Evolutionary conservation across 2,329 filamentous ascomycete species (phyloP), one percentile per base, ranked within the genome.

Genomic region (Magnaporthales sp.): DNA sequence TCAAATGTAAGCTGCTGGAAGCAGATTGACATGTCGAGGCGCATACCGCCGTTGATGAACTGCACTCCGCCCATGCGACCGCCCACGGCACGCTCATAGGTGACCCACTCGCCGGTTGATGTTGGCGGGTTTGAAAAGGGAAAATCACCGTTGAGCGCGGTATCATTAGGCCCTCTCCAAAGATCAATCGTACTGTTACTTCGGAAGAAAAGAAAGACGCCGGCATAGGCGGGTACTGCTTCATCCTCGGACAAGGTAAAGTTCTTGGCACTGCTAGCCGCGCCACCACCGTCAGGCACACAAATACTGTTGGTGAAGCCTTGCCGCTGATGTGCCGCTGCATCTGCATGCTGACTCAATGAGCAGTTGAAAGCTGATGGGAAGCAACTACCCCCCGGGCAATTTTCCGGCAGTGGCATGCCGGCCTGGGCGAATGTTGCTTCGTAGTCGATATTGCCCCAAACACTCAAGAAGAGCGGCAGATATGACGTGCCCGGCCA

Each of bases 291-390:
- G 51, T 69, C 64, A 3, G 69, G 68, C 13, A 70, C 29, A 61
- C 70, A 71, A 26, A 68, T 63, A 26, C 66, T 67, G 9, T 64
- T 69, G 29, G 63, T 63, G 60, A 67, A 67, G 32, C 66, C 66
- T 60, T 67, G 63, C 13, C 63, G 31, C 24, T 64, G 54, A 24
- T 32, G 54, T 6, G 66, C 60, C 13, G 13, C 15, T 6, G 15
- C 22, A 9, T 62, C 56, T 15, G 58, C 29, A 6, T 66, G 64
- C 60, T 67, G 66, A 8, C 68, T 64, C 46, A 71, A 56, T 15
- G 69, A 67, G 51, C 70, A 71, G 65, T 71, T 71, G 66, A 71
- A 70, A 8, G 65, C 68, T 38, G 58, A 56, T 1, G 69, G 68
- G 6, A 71, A 66, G 29, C 70, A 71, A 24, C 22, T 64, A 2